Evolutionary conservation across 2,329 filamentous ascomycete genomes (phyloP), one percentile per base, ranked within the genome.

Genomic region (Amesomyces nigricolor): DNA sequence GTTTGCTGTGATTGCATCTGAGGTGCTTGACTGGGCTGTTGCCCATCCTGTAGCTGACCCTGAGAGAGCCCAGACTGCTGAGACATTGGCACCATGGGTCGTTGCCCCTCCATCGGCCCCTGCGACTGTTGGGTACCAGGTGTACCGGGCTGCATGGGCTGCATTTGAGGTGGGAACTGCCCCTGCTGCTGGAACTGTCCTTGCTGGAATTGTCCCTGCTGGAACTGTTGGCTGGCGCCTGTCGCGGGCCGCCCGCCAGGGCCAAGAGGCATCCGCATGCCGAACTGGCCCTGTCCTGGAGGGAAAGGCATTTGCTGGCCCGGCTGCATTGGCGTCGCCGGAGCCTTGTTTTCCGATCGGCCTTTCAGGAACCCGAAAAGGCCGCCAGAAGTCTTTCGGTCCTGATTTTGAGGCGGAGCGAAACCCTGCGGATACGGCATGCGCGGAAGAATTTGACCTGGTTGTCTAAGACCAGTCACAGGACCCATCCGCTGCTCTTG

Each of bases 281-380:
- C 59, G 19, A 57, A 59, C 19, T 57, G 61, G 10, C 55, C 59
- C 30, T 57, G 60, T 17, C 54, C 53, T 3, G 54, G 49, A 17
- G 56, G 29, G n/a, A 61, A 57, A 2, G 47, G n/a, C 19, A 42
- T 26, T 14, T 46, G 37, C 39, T 58, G 58, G 1, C 53, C 54
- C 32, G 30, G 52, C 8, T 52, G 56, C 19, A 58, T 53, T 19
- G 54, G 48, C 26, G 49, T 45, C 38, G 59, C 58, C 49, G 57
- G 58, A 2, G 50, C 26, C 48, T 60, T 62, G 14, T 57, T 48
- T 39, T 61, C 61, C 3, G 58, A 47, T 13, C 51, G 47, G 9
- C 56, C 58, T 17, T 54, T 60, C 51, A 64, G 56, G 26, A 63
- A 56, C 5, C 63, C 62, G 17, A 65, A 60, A n/a, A 65, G 19